Evolutionary conservation across 805 yeast genomes (phyloP).

Genomic region (Metschnikowia vanudenii): DNA sequence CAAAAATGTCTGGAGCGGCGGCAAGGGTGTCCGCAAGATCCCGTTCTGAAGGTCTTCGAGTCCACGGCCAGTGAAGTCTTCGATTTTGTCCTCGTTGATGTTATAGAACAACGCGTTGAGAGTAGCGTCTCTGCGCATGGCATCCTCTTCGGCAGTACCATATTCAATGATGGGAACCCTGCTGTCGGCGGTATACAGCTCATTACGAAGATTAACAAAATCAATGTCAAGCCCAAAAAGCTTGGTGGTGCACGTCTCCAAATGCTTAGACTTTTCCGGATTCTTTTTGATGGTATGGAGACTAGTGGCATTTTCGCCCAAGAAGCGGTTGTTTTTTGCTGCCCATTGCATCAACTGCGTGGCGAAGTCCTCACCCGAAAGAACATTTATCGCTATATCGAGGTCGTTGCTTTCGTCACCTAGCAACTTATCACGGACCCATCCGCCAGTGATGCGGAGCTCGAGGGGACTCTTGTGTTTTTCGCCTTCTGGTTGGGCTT

Average conservation of each 20-base stretch:
- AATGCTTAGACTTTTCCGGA: constrained; percentile 93
- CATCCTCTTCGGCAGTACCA: constrained; percentile 93
- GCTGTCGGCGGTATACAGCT: constrained; percentile 77
- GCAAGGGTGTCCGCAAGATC: constrained; percentile 81
- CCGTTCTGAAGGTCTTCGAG: constrained; percentile 68
- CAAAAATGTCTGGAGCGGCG: constrained; percentile 77
- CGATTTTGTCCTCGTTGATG: constrained; percentile 63
- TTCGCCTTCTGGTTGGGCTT: too few species aligned
- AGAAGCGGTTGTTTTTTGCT: constrained; percentile 25
- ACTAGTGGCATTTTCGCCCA: constrained; percentile 29
- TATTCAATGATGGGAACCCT: constrained; percentile 80
- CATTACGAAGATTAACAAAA: constrained; percentile 88
- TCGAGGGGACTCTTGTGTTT: constrained; percentile 40
- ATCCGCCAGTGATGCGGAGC: constrained; percentile 90
- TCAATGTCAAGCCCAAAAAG: constrained; percentile 84
- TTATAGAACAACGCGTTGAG: constrained; percentile 90
- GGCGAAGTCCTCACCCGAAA: constrained; percentile 88
- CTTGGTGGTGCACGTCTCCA: constrained; percentile 94
- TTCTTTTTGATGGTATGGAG: constrained; percentile 85
- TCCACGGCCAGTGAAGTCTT: constrained; percentile 82
- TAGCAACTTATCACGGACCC: constrained; percentile 94
- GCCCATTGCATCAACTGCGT: constrained; percentile 54
- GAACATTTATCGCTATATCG: constrained; percentile 83
- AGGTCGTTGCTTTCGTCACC: constrained; percentile 81
- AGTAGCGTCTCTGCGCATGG: constrained; percentile 92